Evolutionary conservation across 306 rosid species (phyloP).

Genomic region (Malus fusca): DNA sequence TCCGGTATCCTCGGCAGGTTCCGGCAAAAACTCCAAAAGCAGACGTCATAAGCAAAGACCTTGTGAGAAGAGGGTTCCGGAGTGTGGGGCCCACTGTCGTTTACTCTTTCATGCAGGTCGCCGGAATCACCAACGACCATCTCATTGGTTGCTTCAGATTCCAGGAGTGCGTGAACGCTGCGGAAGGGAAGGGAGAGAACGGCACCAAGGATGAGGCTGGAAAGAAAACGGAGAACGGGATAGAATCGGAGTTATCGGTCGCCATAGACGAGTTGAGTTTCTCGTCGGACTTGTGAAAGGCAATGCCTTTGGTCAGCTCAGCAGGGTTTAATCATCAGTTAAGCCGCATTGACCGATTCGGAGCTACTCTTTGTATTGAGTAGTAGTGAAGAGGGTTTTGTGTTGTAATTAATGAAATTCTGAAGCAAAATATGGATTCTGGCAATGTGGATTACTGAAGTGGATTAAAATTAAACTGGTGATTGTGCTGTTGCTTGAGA

Average conservation of each 20-base stretch:
- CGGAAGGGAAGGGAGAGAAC: constrained; percentile 50
- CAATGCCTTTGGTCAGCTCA: neutral
- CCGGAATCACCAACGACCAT: constrained; percentile 73
- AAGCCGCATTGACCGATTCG: constrained; percentile 21
- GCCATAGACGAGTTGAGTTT: constrained; percentile 54
- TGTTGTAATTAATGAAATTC: constrained; percentile 44
- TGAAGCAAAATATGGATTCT: constrained; percentile 30
- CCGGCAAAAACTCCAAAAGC: constrained; percentile 79
- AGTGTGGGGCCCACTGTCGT: constrained; percentile 64
- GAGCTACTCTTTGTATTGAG: constrained; percentile 24
- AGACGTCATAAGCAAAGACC: constrained; percentile 69
- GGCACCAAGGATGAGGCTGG: constrained; percentile 28
- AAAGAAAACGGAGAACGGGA: constrained; percentile 28
- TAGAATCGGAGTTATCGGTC: constrained; percentile 44
- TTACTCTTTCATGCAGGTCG: constrained; percentile 78
- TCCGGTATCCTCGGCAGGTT: constrained; percentile 81
- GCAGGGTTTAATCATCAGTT: constrained; percentile 23
- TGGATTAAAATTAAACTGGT: constrained; percentile 34
- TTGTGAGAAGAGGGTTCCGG: constrained; percentile 70
- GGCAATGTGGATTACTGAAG: constrained; percentile 39
- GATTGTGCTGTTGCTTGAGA: constrained; percentile 30
- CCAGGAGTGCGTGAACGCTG: constrained; percentile 51
- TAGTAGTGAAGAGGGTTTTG: constrained; percentile 34
- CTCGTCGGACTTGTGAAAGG: constrained; percentile 42
- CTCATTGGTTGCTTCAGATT: constrained; percentile 70